Conservation (phyloP, 345 rosid genomes). For the Murraya paniculata region DNA sequence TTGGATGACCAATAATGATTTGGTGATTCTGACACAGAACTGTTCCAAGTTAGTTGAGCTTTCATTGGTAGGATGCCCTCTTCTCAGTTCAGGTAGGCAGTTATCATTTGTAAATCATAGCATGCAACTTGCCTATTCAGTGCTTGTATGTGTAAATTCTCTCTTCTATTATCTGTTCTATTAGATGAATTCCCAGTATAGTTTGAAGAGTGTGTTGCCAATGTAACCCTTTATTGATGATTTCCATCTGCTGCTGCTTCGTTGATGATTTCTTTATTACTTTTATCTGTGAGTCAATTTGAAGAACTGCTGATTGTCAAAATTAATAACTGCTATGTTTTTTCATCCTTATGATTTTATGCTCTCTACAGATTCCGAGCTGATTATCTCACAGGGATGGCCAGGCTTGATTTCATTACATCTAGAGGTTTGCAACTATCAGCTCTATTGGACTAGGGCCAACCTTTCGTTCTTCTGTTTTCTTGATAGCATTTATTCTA, state of each 20-base stretch:
- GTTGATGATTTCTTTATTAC: background rate
- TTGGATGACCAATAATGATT: conserved; percentile 67
- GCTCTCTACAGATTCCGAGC: conserved; percentile 45
- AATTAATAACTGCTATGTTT: background rate
- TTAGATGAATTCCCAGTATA: background rate
- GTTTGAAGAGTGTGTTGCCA: background rate
- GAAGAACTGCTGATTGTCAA: background rate
- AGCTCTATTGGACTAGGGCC: background rate
- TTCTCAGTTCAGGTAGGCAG: conserved; percentile 53
- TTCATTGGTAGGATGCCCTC: conserved; percentile 58
- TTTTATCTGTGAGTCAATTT: background rate
- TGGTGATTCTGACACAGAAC: conserved; percentile 54
- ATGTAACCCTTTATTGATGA: background rate
- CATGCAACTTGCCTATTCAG: background rate
- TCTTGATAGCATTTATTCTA: background rate
- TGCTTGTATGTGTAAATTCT: background rate
- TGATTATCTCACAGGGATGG: conserved; percentile 70
- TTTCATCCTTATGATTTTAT: conserved; percentile 8
- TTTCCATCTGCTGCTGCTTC: background rate
- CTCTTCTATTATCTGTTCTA: background rate
- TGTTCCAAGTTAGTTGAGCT: conserved; percentile 55
- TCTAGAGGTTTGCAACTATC: conserved; percentile 55
- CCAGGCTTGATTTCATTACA: conserved; percentile 64
- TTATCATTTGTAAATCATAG: conserved; percentile 6
- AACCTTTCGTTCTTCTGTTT: background rate